A percentile compares a stretch with the other conserved stretches of the same genome.
These are phyloP conservation scores for Curvularia spicifera DNA, from an alignment of 2,329 filamentous ascomycete genomes.

Conservation along the genomic window DNA sequence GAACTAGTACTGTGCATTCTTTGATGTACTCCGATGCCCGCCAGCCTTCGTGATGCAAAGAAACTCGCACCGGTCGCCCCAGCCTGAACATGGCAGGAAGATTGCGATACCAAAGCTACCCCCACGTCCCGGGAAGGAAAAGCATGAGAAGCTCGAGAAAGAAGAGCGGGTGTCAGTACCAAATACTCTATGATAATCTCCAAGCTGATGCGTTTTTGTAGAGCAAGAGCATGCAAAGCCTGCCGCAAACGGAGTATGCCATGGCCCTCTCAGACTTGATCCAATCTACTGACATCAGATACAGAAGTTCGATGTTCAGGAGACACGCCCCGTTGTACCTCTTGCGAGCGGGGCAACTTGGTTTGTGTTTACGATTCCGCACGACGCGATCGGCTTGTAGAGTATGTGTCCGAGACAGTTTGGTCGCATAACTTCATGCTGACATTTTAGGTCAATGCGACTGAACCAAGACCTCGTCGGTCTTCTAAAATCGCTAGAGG, in stretches of 20 bases:
- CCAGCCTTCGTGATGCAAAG: slow-evolving; percentile 8
- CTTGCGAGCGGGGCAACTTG: slow-evolving; percentile 22
- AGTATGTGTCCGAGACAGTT: slow-evolving; percentile 15
- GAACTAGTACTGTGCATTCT: slow-evolving; percentile 1
- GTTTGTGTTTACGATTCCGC: slow-evolving; percentile 33
- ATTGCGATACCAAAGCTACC: slow-evolving; percentile 25
- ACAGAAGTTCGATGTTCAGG: slow-evolving; percentile 38
- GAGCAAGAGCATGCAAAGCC: slow-evolving; percentile 31
- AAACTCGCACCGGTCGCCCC: background rate
- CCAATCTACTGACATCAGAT: background rate
- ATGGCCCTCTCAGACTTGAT: background rate
- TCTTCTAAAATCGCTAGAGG: slow-evolving; percentile 29
- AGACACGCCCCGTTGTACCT: slow-evolving; percentile 27
- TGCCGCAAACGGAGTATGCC: slow-evolving; percentile 33
- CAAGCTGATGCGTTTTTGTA: slow-evolving; percentile 7
- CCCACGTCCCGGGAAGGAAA: slow-evolving; percentile 12
- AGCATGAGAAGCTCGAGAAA: slow-evolving; percentile 9
- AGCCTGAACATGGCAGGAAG: slow-evolving; percentile 17
- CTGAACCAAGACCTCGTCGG: slow-evolving; percentile 27
- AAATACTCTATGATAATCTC: background rate
- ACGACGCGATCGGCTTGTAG: slow-evolving; percentile 33
- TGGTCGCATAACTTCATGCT: background rate
- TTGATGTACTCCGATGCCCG: slow-evolving; percentile 1
- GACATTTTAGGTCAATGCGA: slow-evolving; percentile 25
- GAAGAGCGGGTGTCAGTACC: slow-evolving; percentile 31